Conservation (phyloP, 2,329 filamentous ascomycete genomes). For the Paecilomyces dactylethromorphus region DNA sequence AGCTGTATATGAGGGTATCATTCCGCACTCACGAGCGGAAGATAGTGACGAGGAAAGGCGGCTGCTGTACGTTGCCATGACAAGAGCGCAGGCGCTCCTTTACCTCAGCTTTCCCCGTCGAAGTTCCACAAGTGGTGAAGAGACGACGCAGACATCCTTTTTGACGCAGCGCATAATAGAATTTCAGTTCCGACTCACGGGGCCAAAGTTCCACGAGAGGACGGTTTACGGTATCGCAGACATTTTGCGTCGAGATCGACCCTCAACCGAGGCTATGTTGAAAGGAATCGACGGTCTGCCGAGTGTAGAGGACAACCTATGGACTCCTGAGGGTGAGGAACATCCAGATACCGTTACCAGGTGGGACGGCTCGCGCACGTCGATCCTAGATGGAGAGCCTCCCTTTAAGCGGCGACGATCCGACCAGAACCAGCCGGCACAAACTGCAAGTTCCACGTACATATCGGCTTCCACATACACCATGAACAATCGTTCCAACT, state of each 20-base stretch:
- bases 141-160: conserved; percentile 66
- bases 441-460: conserved; percentile 19
- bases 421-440: conserved; percentile 11
- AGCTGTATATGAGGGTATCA: conserved; percentile 80
- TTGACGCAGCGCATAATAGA: conserved; percentile 52
- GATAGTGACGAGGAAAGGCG: conserved; percentile 82
- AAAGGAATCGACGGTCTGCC: conserved; percentile 43
- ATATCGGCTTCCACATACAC: conserved; percentile 48
- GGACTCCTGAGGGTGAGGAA: conserved; percentile 58
- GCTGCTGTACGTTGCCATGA: conserved; percentile 94
- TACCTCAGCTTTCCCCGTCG: conserved; percentile 76
- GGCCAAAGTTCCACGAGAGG: conserved; percentile 61
- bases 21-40: conserved; percentile 81
- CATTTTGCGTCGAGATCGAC: conserved; percentile 61
- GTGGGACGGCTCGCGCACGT: conserved; percentile 28
- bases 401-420: conserved; percentile 21
- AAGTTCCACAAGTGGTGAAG: conserved; percentile 53
- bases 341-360: conserved; percentile 24
- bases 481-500: conserved; percentile 48
- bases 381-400: conserved; percentile 13
- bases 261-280: conserved; percentile 50
- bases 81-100: conserved; percentile 75
- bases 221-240: conserved; percentile 61
- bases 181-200: conserved; percentile 52
- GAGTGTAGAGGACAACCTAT: conserved; percentile 59